Percentiles rank a stretch among this genome's conserved stretches.
These are phyloP conservation scores for Pseudogymnoascus destructans DNA, from an alignment of 2,329 filamentous ascomycete genomes.

Conservation along the genomic window DNA sequence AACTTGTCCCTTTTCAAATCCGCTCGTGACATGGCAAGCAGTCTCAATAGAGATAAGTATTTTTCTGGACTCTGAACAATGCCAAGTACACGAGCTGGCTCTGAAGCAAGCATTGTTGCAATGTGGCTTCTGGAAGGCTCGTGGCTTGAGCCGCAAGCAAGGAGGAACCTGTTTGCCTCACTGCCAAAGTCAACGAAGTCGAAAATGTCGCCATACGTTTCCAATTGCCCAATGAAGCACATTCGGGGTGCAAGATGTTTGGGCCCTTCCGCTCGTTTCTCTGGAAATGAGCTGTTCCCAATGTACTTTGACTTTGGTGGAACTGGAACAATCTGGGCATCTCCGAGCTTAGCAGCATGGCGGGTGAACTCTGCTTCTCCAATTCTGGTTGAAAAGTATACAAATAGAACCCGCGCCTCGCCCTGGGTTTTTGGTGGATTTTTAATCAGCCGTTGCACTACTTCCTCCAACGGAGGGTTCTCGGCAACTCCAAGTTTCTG, in stretches of 20 bases:
- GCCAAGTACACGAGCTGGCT: conserved; percentile 70
- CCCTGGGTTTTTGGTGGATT: conserved; percentile 54
- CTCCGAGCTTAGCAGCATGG: conserved; percentile 45
- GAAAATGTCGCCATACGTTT: conserved; percentile 74
- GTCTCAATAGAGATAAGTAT: conserved; percentile 71
- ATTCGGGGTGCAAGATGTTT: conserved; percentile 53
- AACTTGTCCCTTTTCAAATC: conserved; percentile 65
- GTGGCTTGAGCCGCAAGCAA: conserved; percentile 77
- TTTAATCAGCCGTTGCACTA: conserved; percentile 58
- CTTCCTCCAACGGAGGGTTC: conserved; percentile 67
- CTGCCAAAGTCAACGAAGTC: conserved; percentile 91
- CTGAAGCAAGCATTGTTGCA: conserved; percentile 66
- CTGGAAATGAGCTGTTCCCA: conserved; percentile 23
- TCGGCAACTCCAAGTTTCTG: conserved; percentile 72
- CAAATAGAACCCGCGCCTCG: conserved; percentile 61
- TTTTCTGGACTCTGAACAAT: conserved; percentile 72
- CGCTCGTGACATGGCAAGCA: conserved; percentile 59
- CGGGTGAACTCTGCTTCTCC: conserved; percentile 52
- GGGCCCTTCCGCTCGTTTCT: conserved; percentile 31
- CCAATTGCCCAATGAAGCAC: conserved; percentile 65
- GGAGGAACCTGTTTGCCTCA: conserved; percentile 77
- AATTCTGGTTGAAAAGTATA: conserved; percentile 69
- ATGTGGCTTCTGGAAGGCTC: conserved; percentile 83
- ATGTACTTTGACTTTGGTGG: conserved; percentile 25
- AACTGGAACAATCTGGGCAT: conserved; percentile 62